These are phyloP conservation scores for Apiotrichum brassicae DNA, from an alignment of 1,284 basidiomycete genomes.

Conservation along the genomic window DNA sequence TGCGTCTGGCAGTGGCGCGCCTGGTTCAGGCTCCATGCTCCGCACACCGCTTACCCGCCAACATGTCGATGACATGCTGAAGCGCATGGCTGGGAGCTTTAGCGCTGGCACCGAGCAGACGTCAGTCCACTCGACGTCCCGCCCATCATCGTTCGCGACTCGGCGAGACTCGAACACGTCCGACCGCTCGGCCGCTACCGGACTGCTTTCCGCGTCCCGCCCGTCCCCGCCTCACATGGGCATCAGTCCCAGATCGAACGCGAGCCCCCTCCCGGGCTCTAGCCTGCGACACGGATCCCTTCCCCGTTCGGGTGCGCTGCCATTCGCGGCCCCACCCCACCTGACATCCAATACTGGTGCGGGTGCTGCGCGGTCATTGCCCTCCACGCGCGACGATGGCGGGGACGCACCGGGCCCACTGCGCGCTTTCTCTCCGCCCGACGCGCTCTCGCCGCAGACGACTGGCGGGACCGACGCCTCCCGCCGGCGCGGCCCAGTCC, in stretches of 20 bases:
- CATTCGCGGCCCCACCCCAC: background rate
- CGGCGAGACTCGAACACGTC: background rate
- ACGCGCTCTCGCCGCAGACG: constrained; percentile 30
- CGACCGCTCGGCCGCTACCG: background rate
- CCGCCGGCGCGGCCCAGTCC: constrained; percentile 36
- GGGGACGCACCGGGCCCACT: background rate
- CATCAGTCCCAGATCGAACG: background rate
- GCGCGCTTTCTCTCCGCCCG: background rate
- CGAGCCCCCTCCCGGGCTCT: background rate
- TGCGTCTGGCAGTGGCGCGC: constrained; percentile 3
- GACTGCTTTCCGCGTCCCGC: constrained; percentile 2
- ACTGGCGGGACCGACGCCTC: constrained; percentile 19
- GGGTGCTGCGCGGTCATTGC: background rate
- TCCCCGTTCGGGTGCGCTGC: background rate
- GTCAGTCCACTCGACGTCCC: background rate
- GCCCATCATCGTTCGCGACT: background rate
- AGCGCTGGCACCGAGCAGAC: background rate
- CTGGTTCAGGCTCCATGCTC: background rate
- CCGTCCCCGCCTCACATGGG: background rate
- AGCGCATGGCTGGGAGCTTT: constrained; percentile 37
- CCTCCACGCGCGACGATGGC: background rate
- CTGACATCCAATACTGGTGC: background rate
- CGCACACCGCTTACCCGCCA: constrained; percentile 37
- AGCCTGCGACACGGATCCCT: background rate
- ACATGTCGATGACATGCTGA: constrained; percentile 40